Conservation (phyloP, 495 filamentous ascomycete genomes). For the Aspergillus campestris region DNA sequence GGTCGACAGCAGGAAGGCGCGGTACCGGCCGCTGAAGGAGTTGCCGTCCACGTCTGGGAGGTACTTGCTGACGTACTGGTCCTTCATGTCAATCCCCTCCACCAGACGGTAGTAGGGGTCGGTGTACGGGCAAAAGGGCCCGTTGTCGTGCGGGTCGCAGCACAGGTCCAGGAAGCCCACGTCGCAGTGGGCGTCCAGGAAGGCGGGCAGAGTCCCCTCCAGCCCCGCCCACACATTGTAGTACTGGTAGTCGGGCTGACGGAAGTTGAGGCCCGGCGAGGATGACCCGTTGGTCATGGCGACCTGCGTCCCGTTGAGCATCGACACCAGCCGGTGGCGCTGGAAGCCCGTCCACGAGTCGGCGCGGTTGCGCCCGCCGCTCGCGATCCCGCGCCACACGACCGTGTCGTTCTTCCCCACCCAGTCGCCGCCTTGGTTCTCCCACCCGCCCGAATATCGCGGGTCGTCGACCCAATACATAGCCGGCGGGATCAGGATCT, state of each 20-base stretch:
- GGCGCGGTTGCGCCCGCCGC: slow-evolving; percentile 26
- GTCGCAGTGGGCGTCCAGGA: slow-evolving; percentile 8
- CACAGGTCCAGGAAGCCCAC: slow-evolving; percentile 10
- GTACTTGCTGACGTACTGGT: slow-evolving; percentile 46
- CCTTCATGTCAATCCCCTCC: slow-evolving; percentile 29
- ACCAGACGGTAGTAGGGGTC: slow-evolving; percentile 33
- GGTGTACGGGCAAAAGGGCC: slow-evolving; percentile 43
- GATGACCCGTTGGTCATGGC: slow-evolving; percentile 17
- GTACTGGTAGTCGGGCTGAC: slow-evolving; percentile 9
- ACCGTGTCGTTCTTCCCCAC: slow-evolving; percentile 39
- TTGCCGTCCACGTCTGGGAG: slow-evolving; percentile 50
- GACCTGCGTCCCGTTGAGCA: slow-evolving; percentile 54
- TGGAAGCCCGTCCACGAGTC: slow-evolving; percentile 29
- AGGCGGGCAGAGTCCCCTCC: slow-evolving; percentile 3
- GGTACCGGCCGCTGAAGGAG: slow-evolving; percentile 42
- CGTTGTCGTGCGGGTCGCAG: slow-evolving; percentile 15
- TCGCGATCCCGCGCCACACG: slow-evolving; percentile 41
- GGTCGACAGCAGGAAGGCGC: slow-evolving; percentile 36
- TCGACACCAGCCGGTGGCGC: slow-evolving; percentile 42
- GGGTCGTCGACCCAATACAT: slow-evolving; percentile 60
- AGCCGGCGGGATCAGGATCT: slow-evolving; percentile 61
- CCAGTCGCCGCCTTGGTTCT: slow-evolving; percentile 42
- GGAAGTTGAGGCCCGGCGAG: slow-evolving; percentile 13
- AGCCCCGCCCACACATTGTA: slow-evolving; percentile 5
- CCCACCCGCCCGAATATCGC: slow-evolving; percentile 46